Percentiles rank a stretch among this genome's conserved stretches.
Conservation (phyloP, 441 rosid genomes). For the Adansonia rubrostipa region DNA sequence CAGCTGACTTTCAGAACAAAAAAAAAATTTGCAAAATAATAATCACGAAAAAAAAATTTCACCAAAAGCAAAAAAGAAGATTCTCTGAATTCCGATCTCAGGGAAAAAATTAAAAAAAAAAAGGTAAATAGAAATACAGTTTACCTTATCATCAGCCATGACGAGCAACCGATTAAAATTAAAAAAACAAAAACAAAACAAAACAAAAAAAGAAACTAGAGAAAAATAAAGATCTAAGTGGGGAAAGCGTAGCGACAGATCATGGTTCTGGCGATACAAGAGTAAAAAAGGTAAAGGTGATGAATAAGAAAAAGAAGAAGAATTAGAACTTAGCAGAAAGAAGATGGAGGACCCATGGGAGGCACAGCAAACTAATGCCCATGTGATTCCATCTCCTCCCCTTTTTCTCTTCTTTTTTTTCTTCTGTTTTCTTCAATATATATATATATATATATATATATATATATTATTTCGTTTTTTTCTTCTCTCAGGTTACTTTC, state of each 20-base stretch:
- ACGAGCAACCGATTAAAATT: background rate
- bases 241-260: slow-evolving; percentile 27
- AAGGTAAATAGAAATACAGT: background rate
- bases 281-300: background rate
- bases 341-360: slow-evolving; percentile 21
- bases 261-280: slow-evolving; percentile 34
- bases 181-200: background rate
- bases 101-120: background rate
- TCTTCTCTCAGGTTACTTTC: no score
- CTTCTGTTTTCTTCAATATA: background rate
- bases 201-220: background rate
- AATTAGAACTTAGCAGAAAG: slow-evolving; percentile 23
- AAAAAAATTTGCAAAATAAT: no score
- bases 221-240: background rate
- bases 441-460: no score
- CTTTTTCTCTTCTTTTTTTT: slow-evolving; percentile 19
- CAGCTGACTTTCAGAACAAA: background rate
- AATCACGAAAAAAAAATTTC: background rate
- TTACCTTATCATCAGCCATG: slow-evolving; percentile 82
- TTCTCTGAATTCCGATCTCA: background rate
- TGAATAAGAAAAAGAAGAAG: background rate
- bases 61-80: background rate
- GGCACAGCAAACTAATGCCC: slow-evolving; percentile 37
- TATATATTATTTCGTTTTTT: no score
- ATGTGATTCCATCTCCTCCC: slow-evolving; percentile 70